phyloP scores from a whole-genome alignment of 306 rosid species.

The Heteromeles arbutifolia region DNA sequence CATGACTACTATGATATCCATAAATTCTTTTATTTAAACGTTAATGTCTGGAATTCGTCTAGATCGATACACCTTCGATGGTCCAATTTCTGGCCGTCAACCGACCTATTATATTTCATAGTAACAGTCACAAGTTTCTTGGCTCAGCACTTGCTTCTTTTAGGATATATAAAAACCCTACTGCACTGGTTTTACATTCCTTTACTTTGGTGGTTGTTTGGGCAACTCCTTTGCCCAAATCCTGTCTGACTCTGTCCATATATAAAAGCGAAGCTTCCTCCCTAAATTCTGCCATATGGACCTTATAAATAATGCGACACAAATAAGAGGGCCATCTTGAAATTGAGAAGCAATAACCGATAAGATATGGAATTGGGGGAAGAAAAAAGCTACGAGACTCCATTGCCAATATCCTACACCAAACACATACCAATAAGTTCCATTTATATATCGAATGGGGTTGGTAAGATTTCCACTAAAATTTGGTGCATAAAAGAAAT shows the following conservation, averaged over 20 bases:
- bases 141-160: not conserved
- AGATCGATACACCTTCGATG: too few species aligned
- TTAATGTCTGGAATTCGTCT: not conserved
- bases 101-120: too few species aligned
- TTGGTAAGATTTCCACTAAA: constrained; percentile 16
- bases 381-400: not conserved
- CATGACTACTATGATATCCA: too few species aligned
- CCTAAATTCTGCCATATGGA: not conserved
- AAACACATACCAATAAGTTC: constrained; percentile 16
- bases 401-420: constrained; percentile 24
- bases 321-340: not conserved
- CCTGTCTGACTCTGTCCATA: not conserved
- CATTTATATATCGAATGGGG: not conserved
- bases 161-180: not conserved
- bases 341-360: not conserved
- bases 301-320: not conserved
- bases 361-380: not conserved
- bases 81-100: not conserved
- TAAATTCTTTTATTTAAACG: not conserved
- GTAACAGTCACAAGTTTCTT: not conserved
- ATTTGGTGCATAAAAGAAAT: not conserved
- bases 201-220: not conserved
- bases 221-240: not conserved
- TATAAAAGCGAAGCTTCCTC: not conserved
- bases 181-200: not conserved